Evolutionary conservation across 306 rosid genomes (phyloP), one percentile per base, ranked within the genome.

Genomic region (Morella rubra): DNA sequence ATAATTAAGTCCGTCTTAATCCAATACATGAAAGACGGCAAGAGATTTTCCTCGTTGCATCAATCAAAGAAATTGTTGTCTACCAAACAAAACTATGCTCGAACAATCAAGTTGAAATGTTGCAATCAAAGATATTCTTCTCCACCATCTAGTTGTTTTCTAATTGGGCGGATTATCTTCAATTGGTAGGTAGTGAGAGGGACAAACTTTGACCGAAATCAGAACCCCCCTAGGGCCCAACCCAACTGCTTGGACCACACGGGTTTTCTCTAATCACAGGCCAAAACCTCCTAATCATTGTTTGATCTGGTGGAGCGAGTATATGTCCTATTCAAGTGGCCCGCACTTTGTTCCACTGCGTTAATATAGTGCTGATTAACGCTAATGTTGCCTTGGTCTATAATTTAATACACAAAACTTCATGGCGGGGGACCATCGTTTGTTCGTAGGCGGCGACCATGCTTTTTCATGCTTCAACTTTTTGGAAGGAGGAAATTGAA

Each of bases 181-280:
- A 61, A 22, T 54, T 67, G 73, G 81, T 68, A 5, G 88, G 79
- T 80, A 2, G 58, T 49, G 82, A 72, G 6, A 56, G 53, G 24
- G 75, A 73, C 72, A 71, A 76, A 46, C 52, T 44, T 70, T 56
- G 77, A 58, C 78, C 8, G 44, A 14, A 16, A 77, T 11, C 22
- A 76, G 54, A 44, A 2, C 52, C 52, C 13, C 13, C 15, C 13
- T 59, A 50, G 45, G 76, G 82, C 64, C 75, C 32, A 27, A 82
- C 61, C 75, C 67, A 78, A 75, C 84, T 53, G 60, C 86, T 60
- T 68, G 10, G 12, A 69, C 70, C 50, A 83, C 45, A 22, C 47
- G 15, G 72, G 54, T 69, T 69, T 49, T 18, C 41, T 77, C 41
- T 77, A 73, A 77, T 68, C 74, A 54, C 47, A 45, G 73, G 22